Conservation (phyloP, 2,329 filamentous ascomycete genomes). For the Xylariaceae sp. region DNA sequence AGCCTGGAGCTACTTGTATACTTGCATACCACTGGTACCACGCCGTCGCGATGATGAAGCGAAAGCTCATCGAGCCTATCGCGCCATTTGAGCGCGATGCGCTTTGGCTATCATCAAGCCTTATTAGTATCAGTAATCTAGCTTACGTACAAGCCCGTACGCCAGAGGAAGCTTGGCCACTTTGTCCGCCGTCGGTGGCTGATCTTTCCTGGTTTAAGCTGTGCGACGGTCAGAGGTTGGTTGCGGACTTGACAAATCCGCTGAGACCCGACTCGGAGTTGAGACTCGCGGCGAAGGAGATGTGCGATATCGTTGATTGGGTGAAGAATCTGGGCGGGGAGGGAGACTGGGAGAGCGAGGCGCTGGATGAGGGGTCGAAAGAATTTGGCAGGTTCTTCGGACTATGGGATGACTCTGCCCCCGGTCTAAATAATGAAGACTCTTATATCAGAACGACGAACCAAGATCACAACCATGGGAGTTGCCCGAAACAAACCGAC, state of each 20-base stretch:
- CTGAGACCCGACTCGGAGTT: slow-evolving; percentile 48
- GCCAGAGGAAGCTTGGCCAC: slow-evolving; percentile 50
- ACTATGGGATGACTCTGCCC: background rate
- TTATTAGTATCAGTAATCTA: slow-evolving; percentile 1
- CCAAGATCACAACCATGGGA: background rate
- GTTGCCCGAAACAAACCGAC: background rate
- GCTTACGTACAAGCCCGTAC: slow-evolving; percentile 2
- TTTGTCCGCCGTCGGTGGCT: slow-evolving; percentile 39
- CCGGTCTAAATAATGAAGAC: background rate
- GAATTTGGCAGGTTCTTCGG: background rate
- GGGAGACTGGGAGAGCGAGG: background rate
- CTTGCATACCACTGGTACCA: slow-evolving; percentile 9
- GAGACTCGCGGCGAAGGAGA: slow-evolving; percentile 35
- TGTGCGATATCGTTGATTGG: slow-evolving; percentile 27
- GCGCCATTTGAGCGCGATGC: slow-evolving; percentile 3
- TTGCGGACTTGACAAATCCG: slow-evolving; percentile 52
- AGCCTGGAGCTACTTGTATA: background rate
- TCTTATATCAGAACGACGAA: background rate
- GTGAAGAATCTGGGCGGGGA: background rate
- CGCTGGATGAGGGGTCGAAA: background rate
- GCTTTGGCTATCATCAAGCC: background rate
- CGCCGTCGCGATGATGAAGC: slow-evolving; percentile 6
- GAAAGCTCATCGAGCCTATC: background rate
- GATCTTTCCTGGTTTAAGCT: slow-evolving; percentile 60
- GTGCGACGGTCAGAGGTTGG: slow-evolving; percentile 51